Base-by-base conservation (phyloP, 768 basidiomycete genomes). In the Auricularia cornea region DNA sequence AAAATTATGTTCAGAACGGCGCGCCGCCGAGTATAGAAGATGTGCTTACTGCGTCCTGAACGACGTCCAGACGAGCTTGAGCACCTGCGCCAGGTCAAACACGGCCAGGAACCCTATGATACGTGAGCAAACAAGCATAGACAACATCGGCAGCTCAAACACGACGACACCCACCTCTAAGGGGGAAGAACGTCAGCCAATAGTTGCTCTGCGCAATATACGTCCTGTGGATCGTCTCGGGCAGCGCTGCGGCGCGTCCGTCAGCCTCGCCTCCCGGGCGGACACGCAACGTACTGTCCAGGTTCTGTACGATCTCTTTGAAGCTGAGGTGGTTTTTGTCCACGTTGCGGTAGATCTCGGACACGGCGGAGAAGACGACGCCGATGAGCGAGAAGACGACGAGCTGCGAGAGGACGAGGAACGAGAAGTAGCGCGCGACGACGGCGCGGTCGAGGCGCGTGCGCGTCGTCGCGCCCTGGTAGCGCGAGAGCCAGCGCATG, bases 1-100 rank as follows among this genome's bases (percentile, higher is more conserved):
- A 10, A 1, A 56, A 26, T 2, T 38, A 20, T 14, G 29, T 28
- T 3, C 30, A 16, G 0, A 23, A 35, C 5, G 18, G 48, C 32
- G 31, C 61, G 41, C 40, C 33, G 5, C n/a, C 2, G 76, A 85
- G 41, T 70, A 91, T 89, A 38, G 35, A 38, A 14, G 35, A 38
- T 14, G 35, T 14, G 16, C 35, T 8, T 14, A 38, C 35, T 78
- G 84, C 23, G 90, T 94, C 77, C 87, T 89, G 79, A 95, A 80
- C n/a, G 85, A 89, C 48, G 90, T 80, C 84, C 86, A 90, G 38
- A 94, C 68, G 29, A 99, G 80, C 71, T 97, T 97, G 76, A 98
- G 74, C 60, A 98, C 85, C 75, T 99, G 97, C 5, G 97, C 96
- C 35, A 99, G 79, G 73, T 99, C 97, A 71, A 98, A 98, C 62